phyloP scores from a whole-genome alignment of 306 rosid species.

The Citrullus amarus region DNA sequence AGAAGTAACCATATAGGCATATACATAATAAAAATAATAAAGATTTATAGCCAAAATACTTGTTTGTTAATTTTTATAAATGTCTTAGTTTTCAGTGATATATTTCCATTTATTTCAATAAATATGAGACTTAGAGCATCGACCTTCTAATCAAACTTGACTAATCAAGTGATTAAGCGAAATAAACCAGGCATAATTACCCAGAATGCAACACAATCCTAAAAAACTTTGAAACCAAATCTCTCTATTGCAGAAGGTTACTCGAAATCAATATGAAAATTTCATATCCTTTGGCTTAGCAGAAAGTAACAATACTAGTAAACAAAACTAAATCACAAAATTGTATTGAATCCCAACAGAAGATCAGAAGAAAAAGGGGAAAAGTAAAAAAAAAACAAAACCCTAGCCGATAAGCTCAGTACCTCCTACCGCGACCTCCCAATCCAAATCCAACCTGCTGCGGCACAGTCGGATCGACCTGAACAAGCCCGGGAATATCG shows the following conservation, averaged over 20 bases:
- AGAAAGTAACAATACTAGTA: neutral
- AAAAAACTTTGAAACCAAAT: neutral
- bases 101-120: neutral
- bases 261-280: neutral
- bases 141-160: neutral
- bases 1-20: too few relatives aligned
- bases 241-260: too few relatives aligned
- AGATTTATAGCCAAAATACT: too few relatives aligned
- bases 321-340: neutral
- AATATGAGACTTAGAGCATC: neutral
- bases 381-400: neutral
- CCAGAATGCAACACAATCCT: neutral
- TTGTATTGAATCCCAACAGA: neutral
- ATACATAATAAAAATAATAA: too few relatives aligned
- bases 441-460: constrained; percentile 20
- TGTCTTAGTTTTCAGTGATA: neutral
- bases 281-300: neutral
- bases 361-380: neutral
- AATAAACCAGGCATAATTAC: neutral
- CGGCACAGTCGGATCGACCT: constrained; percentile 9
- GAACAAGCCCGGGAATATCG: constrained; percentile 4
- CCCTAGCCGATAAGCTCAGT: neutral
- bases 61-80: too few relatives aligned
- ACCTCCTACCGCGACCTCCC: constrained; percentile 38
- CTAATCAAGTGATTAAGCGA: neutral